phyloP scores from a whole-genome alignment of 2,329 filamentous ascomycete species.

The Simplicillium aogashimaense region DNA sequence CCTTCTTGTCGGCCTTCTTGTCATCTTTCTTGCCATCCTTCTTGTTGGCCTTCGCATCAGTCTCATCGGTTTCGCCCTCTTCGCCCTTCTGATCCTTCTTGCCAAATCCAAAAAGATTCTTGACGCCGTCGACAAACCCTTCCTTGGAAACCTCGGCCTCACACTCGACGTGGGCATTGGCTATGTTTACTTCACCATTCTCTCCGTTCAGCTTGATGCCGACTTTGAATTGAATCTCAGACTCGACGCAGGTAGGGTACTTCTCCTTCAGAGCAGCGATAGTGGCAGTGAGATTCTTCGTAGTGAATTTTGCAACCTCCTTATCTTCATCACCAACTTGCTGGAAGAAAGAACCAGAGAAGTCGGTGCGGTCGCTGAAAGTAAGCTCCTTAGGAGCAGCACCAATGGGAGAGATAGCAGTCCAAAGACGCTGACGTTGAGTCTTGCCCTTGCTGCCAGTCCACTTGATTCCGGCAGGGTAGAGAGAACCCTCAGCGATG shows the following conservation, averaged over 20 bases:
- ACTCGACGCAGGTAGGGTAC: slow-evolving; percentile 60
- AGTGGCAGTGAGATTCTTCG: slow-evolving; percentile 77
- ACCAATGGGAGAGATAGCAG: slow-evolving; percentile 64
- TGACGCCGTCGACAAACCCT: slow-evolving; percentile 83
- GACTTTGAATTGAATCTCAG: slow-evolving; percentile 73
- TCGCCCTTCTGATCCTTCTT: slow-evolving; percentile 82
- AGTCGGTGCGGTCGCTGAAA: slow-evolving; percentile 74
- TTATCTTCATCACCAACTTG: slow-evolving; percentile 49
- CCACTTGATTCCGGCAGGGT: slow-evolving; percentile 69
- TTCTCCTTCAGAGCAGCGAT: slow-evolving; percentile 70
- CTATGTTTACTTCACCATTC: slow-evolving; percentile 71
- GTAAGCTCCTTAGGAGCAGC: slow-evolving; percentile 72
- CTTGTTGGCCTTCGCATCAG: too few relatives aligned
- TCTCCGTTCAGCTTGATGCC: slow-evolving; percentile 60
- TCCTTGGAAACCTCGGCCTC: slow-evolving; percentile 68
- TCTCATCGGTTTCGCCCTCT: slow-evolving; percentile 37
- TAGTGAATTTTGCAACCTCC: slow-evolving; percentile 56
- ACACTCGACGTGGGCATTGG: slow-evolving; percentile 71
- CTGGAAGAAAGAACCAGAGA: slow-evolving; percentile 72
- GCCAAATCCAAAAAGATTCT: slow-evolving; percentile 91
- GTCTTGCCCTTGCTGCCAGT: slow-evolving; percentile 56
- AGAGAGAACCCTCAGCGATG: slow-evolving; percentile 65
- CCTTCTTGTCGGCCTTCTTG: slow-evolving; percentile 22
- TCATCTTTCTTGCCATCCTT: slow-evolving; percentile 13
- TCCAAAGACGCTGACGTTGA: slow-evolving; percentile 75